Evolutionary conservation across 2,329 filamentous ascomycete species (phyloP).

Genomic region (Paecilomyces sp.): DNA sequence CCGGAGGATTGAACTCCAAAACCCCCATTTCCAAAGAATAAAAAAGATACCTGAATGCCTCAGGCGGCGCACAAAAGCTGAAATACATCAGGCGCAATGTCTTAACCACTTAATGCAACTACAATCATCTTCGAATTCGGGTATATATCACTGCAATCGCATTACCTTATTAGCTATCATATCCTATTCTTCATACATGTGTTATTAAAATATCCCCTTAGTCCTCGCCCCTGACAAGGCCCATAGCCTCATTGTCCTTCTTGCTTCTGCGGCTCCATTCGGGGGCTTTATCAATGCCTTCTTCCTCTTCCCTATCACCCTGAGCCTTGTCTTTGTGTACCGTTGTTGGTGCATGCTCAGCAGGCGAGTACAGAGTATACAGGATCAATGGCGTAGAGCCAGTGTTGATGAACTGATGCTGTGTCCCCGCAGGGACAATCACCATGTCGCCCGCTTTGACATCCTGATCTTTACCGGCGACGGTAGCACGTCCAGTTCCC

Average conservation of each 20-base stretch:
- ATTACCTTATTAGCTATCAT: slow-evolving; percentile 1
- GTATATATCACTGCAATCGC: not conserved
- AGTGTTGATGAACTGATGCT: slow-evolving; percentile 59
- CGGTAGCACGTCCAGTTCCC: slow-evolving; percentile 51
- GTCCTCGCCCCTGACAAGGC: slow-evolving; percentile 43
- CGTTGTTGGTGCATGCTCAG: slow-evolving; percentile 53
- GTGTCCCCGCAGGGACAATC: slow-evolving; percentile 58
- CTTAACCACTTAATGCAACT: too few species aligned
- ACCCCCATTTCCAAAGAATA: too few species aligned
- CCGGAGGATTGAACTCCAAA: too few species aligned
- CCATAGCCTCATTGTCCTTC: slow-evolving; percentile 50
- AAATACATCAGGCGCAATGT: too few species aligned
- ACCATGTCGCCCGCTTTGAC: slow-evolving; percentile 52
- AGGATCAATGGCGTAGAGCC: slow-evolving; percentile 53
- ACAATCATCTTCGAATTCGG: too few species aligned
- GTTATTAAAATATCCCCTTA: not conserved
- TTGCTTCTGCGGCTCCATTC: slow-evolving; percentile 53
- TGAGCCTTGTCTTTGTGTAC: slow-evolving; percentile 59
- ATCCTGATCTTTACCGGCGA: slow-evolving; percentile 51
- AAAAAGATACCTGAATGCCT: too few species aligned
- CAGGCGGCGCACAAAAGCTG: too few species aligned
- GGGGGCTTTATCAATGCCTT: slow-evolving; percentile 54
- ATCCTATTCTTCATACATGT: not conserved
- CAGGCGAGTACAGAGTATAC: slow-evolving; percentile 57
- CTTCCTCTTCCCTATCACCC: slow-evolving; percentile 56